These are phyloP conservation scores for Asterophora lycoperdoides DNA, from an alignment of 768 basidiomycete species.

Conservation along the genomic window DNA sequence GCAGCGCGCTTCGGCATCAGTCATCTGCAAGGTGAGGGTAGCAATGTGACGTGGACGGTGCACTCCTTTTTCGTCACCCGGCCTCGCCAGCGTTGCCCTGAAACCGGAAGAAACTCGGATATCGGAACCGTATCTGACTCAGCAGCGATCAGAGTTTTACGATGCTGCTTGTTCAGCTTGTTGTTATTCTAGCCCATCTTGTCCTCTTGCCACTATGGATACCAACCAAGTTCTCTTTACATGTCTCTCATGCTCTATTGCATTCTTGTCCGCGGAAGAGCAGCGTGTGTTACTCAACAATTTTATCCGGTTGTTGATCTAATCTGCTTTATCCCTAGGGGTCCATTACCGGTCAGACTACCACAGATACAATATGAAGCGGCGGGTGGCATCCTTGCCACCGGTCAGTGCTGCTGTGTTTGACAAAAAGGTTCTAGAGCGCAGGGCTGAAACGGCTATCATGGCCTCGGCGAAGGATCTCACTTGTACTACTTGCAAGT, in stretches of 20 bases:
- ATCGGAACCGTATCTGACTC: not conserved
- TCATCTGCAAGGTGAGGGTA: too few species aligned
- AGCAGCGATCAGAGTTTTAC: not conserved
- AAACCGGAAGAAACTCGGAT: too few species aligned
- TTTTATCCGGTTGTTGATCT: slow-evolving; percentile 1
- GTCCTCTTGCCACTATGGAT: slow-evolving; percentile 27
- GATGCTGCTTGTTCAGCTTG: not conserved
- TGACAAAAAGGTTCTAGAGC: slow-evolving; percentile 83
- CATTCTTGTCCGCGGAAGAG: slow-evolving; percentile 75
- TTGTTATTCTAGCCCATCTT: not conserved
- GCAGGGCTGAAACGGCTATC: slow-evolving; percentile 71
- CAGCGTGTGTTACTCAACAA: slow-evolving; percentile 56
- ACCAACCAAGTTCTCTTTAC: slow-evolving; percentile 55
- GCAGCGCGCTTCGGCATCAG: too few species aligned
- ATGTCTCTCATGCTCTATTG: slow-evolving; percentile 88
- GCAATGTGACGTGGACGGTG: too few species aligned
- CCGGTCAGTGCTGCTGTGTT: slow-evolving; percentile 77
- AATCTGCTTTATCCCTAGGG: slow-evolving; percentile 38
- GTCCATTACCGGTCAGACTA: slow-evolving; percentile 90
- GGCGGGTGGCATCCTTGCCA: slow-evolving; percentile 84
- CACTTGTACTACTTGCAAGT: slow-evolving; percentile 83
- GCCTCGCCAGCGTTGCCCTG: too few species aligned
- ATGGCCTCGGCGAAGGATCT: slow-evolving; percentile 55
- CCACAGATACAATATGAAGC: slow-evolving; percentile 98
- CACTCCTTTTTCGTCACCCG: too few species aligned